Evolutionary conservation across 305 asterid species (phyloP), one percentile per base, ranked within the genome.

Genomic region (Coffea humblotiana): DNA sequence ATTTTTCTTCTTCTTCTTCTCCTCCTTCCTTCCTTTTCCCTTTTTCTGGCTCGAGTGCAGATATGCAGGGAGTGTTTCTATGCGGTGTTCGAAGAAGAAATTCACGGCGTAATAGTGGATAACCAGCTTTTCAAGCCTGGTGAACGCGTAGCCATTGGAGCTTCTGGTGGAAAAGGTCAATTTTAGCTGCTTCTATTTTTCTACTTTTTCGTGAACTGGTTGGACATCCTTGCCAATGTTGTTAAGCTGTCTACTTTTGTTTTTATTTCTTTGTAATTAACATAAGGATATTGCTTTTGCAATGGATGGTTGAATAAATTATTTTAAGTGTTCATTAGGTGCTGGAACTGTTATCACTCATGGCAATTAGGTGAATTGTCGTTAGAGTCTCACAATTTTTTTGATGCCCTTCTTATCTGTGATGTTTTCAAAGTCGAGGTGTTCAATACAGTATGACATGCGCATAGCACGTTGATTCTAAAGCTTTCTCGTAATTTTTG

Each of bases 111-210:
- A 3, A 94, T 96, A 35, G 88, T 94, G 9, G 96, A 91, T 78
- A 94, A 94, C 79, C 87, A 88, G 73, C 97, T 96, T 37, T 96
- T 96, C 80, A 96, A 87, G 83, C 90, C 89, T 7, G 97, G 97
- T 37, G 97, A 96, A 77, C 97, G 97, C 79, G 77, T 96, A 60
- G 99, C 97, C 52, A 91, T 96, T 84, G 98, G 99, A 76, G 99
- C 99, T 87, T 96, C 99, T 63, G 99, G 98, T 74, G 99, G 99
- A 83, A 96, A 96, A 96, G 99, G 97, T 92, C 71, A 64, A 56
- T 77, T 21, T 21, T n/a, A 37, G 74, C 74, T 48, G 3, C 21
- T 40, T 2, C 9, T 35, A 2, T 32, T 68, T 68, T 9, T 25
- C 16, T 63, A 54, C 6, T 54, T 18, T 27, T 56, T 60, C 45